Percentiles rank a stretch among this genome's conserved stretches.
Conservation (phyloP, 257 asterid species). For the Eucommia ulmoides region DNA sequence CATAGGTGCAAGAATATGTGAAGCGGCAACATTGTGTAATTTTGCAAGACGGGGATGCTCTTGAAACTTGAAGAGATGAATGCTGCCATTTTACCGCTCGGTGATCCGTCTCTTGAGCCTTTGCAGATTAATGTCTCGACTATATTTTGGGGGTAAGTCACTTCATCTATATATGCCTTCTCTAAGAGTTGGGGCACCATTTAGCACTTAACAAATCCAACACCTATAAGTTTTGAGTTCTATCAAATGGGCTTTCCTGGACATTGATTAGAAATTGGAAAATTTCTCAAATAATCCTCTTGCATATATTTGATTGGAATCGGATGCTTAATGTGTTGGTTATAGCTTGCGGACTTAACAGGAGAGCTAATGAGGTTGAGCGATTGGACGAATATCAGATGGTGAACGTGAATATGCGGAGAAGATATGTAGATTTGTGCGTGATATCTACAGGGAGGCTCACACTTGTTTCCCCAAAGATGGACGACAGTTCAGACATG, state of each 20-base stretch:
- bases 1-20: constrained; percentile 89
- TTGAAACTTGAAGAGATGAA: constrained; percentile 72
- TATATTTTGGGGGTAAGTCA: constrained; percentile 75
- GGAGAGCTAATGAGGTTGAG: constrained; percentile 96
- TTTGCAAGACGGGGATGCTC: constrained; percentile 74
- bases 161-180: too few relatives aligned
- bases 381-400: constrained; percentile 90
- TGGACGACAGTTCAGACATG: constrained; percentile 80
- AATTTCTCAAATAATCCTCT: too few relatives aligned
- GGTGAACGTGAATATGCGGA: constrained; percentile 83
- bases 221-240: too few relatives aligned
- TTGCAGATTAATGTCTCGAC: constrained; percentile 74
- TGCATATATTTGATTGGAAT: too few relatives aligned
- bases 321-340: constrained; percentile 15
- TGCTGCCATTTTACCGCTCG: constrained; percentile 43
- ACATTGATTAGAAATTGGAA: too few relatives aligned
- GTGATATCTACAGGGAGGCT: constrained; percentile 75
- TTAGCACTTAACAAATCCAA: too few relatives aligned
- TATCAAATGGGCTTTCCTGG: too few relatives aligned
- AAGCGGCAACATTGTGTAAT: constrained; percentile 85
- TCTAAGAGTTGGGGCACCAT: too few relatives aligned
- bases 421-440: constrained; percentile 70
- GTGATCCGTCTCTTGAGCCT: constrained; percentile 76
- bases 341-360: constrained; percentile 90
- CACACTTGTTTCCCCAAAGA: constrained; percentile 57